A percentile compares a stretch with the other conserved stretches of the same genome.
Conservation (phyloP, 495 filamentous ascomycete species). For the Clavariopsis aquatica region DNA sequence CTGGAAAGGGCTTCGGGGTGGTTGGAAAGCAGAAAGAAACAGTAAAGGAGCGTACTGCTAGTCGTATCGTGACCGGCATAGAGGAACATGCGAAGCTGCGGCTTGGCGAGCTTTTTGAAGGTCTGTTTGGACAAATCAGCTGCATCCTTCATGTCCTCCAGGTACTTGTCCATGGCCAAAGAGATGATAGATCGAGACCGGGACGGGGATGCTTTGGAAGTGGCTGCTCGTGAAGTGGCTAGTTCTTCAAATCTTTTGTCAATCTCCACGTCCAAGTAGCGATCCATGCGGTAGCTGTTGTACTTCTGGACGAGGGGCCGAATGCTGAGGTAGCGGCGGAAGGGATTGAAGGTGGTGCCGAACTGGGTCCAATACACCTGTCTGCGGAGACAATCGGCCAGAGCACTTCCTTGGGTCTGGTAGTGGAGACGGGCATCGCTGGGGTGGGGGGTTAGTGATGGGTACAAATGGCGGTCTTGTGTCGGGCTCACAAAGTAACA, state of each 20-base stretch:
- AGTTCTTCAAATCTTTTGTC: conserved; percentile 37
- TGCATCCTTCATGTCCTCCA: conserved; percentile 1
- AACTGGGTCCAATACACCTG: conserved; percentile 41
- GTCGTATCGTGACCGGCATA: conserved; percentile 57
- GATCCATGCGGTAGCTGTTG: conserved; percentile 36
- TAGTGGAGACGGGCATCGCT: conserved; percentile 35
- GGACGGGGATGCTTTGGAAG: not conserved
- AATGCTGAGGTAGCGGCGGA: conserved; percentile 36
- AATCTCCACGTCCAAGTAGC: conserved; percentile 34
- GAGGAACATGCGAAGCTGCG: conserved; percentile 44
- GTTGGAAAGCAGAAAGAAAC: conserved; percentile 51
- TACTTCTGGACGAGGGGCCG: conserved; percentile 40
- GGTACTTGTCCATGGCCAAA: conserved; percentile 12
- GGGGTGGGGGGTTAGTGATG: not conserved
- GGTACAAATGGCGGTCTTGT: not conserved
- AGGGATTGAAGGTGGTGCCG: conserved; percentile 39
- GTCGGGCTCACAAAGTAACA: conserved; percentile 12
- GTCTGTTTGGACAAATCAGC: conserved; percentile 1
- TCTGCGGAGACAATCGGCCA: conserved; percentile 34
- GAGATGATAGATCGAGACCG: conserved; percentile 23
- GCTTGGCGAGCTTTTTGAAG: conserved; percentile 28
- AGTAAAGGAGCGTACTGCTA: conserved; percentile 46
- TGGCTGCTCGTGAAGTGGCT: not conserved
- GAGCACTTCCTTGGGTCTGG: conserved; percentile 35
- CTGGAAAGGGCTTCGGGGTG: conserved; percentile 46